Conservation (phyloP, 176 grass and related monocot genomes). For the Aegilops umbellulata region DNA sequence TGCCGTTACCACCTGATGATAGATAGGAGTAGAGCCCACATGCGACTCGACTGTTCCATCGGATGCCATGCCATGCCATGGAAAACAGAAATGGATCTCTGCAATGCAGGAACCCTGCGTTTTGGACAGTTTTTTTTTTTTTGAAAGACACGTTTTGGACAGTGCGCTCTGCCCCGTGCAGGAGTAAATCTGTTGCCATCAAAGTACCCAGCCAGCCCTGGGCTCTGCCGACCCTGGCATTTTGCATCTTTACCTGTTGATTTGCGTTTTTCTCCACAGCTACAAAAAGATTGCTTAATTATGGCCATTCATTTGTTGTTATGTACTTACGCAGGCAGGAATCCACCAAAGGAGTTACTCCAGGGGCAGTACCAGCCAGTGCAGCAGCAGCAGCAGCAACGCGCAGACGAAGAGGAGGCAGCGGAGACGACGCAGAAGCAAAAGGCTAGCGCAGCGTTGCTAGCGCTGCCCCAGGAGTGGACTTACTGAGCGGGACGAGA, state of each 20-base stretch:
- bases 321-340: background rate
- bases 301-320: background rate
- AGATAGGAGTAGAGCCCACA: background rate
- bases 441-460: background rate
- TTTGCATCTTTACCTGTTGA: background rate
- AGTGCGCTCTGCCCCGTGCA: background rate
- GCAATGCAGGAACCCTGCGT: slow-evolving; percentile 1
- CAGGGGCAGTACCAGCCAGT: background rate
- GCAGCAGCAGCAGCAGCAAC: background rate
- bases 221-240: background rate
- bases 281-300: background rate
- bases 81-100: background rate
- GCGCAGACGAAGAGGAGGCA: background rate
- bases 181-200: slow-evolving; percentile 4
- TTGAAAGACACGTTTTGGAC: background rate
- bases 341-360: background rate
- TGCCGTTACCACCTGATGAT: background rate
- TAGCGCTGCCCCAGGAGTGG: slow-evolving; percentile 56
- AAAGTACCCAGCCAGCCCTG: background rate
- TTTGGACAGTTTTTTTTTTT: background rate
- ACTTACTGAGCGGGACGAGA: slow-evolving; percentile 38
- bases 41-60: slow-evolving; percentile 11
- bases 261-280: background rate
- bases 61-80: background rate
- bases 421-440: background rate